Conservation (phyloP, 768 basidiomycete species). For the Russula griseocarnosa region DNA sequence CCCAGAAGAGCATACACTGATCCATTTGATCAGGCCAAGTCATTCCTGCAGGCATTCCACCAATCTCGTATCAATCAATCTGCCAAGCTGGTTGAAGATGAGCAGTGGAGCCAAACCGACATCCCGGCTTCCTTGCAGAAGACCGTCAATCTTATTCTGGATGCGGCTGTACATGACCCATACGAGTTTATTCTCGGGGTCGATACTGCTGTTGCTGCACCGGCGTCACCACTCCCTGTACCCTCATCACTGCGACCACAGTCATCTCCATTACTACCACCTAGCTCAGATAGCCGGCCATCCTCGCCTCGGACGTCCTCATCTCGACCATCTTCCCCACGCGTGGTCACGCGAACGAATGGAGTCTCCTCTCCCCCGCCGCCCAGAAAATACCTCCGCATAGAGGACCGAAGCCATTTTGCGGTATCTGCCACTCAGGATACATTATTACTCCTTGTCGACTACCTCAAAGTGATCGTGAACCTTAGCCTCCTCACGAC, state of each 20-base stretch:
- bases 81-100: slow-evolving; percentile 91
- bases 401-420: slow-evolving; percentile 84
- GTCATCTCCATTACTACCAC: slow-evolving; percentile 34
- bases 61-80: slow-evolving; percentile 70
- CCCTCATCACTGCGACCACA: slow-evolving; percentile 29
- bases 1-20: neutral
- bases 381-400: slow-evolving; percentile 54
- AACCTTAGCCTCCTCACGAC: slow-evolving; percentile 87
- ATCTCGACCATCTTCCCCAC: slow-evolving; percentile 27
- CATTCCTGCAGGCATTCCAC: slow-evolving; percentile 85
- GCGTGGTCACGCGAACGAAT: slow-evolving; percentile 23
- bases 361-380: slow-evolving; percentile 24
- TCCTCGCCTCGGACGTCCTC: slow-evolving; percentile 21
- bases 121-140: slow-evolving; percentile 64
- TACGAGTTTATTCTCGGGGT: slow-evolving; percentile 53
- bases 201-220: slow-evolving; percentile 29
- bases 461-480: slow-evolving; percentile 84
- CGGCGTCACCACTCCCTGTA: slow-evolving; percentile 31
- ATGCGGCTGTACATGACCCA: slow-evolving; percentile 79
- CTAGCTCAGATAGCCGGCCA: slow-evolving; percentile 23
- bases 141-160: slow-evolving; percentile 67
- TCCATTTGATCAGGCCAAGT: slow-evolving; percentile 59
- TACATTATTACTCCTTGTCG: slow-evolving; percentile 64
- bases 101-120: slow-evolving; percentile 86
- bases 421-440: slow-evolving; percentile 82